phyloP scores from a whole-genome alignment of 441 rosid genomes.

The Aleurites moluccanus region DNA sequence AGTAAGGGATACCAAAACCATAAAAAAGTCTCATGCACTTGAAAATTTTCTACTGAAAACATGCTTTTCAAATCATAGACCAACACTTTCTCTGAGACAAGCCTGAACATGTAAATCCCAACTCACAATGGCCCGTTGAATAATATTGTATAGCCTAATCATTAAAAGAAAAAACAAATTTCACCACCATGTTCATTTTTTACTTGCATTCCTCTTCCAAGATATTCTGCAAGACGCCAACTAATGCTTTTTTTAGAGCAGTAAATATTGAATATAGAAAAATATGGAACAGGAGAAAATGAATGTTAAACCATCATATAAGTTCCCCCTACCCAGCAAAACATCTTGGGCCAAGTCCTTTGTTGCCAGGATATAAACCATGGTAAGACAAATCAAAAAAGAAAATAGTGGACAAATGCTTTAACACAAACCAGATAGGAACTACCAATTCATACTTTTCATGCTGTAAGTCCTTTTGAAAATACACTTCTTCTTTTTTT shows the following conservation, averaged over 20 bases:
- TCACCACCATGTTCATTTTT: neutral
- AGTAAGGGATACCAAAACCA: neutral
- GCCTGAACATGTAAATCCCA: neutral
- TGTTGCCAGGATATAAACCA: neutral
- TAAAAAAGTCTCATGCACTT: neutral
- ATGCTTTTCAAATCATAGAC: neutral
- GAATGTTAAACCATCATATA: neutral
- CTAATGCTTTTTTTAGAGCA: neutral
- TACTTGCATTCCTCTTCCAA: neutral
- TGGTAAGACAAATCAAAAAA: neutral
- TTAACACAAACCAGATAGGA: neutral
- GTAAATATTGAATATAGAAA: neutral
- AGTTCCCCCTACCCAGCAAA: neutral
- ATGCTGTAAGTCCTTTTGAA: neutral
- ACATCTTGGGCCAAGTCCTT: neutral
- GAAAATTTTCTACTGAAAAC: neutral
- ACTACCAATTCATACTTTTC: neutral
- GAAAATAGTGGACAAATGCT: neutral
- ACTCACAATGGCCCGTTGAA: neutral
- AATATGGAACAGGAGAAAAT: neutral
- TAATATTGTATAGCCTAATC: neutral
- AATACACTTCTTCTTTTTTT: neutral
- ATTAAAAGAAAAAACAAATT: neutral
- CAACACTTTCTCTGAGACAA: neutral
- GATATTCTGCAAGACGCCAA: neutral